These are phyloP conservation scores for Cornus controversa DNA, from an alignment of 148 eudicot species.

Conservation along the genomic window DNA sequence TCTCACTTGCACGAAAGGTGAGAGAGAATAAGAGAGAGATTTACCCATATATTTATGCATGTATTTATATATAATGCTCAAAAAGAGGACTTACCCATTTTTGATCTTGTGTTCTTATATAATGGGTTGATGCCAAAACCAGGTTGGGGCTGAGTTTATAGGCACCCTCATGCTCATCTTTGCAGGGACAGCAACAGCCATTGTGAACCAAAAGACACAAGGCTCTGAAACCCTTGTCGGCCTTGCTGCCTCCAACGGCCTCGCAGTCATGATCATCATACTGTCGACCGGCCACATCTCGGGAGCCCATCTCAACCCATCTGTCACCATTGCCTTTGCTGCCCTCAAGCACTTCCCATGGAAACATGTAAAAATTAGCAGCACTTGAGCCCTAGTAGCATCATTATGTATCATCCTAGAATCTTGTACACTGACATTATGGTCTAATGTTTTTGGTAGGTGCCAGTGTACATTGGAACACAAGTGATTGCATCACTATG, in stretches of 20 bases:
- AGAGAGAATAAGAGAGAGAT: neutral
- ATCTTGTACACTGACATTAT: neutral
- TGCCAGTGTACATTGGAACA: slow-evolving; percentile 81
- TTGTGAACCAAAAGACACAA: slow-evolving; percentile 78
- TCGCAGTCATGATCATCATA: slow-evolving; percentile 89
- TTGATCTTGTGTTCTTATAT: neutral
- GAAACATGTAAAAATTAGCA: slow-evolving; percentile 57
- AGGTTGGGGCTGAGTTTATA: slow-evolving; percentile 94
- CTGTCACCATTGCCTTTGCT: slow-evolving; percentile 87
- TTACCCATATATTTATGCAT: neutral
- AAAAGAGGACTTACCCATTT: slow-evolving; percentile 13
- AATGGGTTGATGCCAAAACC: slow-evolving; percentile 24
- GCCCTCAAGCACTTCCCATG: slow-evolving; percentile 95
- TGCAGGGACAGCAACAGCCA: slow-evolving; percentile 76
- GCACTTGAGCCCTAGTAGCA: neutral
- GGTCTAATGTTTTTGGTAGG: slow-evolving; percentile 36
- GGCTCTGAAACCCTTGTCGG: slow-evolving; percentile 88
- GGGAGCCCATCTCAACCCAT: slow-evolving; percentile 93
- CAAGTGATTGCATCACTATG: slow-evolving; percentile 79
- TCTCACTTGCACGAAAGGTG: slow-evolving; percentile 91
- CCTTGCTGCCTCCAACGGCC: slow-evolving; percentile 75
- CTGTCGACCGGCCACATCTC: slow-evolving; percentile 93
- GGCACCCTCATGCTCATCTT: slow-evolving; percentile 86
- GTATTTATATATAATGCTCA: neutral
- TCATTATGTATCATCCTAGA: neutral